Conservation (phyloP, 768 basidiomycete genomes). For the Boletellus sp. region DNA sequence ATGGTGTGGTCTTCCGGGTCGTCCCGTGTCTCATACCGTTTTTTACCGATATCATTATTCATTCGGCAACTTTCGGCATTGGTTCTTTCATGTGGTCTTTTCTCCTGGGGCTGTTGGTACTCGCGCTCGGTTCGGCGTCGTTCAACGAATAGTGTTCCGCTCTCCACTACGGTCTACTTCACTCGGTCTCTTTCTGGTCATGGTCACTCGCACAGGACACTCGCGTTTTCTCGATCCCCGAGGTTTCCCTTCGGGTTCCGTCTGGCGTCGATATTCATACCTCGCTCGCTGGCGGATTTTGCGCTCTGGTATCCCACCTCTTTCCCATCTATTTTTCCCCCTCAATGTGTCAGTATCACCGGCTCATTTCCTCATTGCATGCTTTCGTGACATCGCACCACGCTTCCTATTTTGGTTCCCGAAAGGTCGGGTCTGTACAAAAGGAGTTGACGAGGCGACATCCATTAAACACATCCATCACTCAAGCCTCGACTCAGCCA, state of each 20-base stretch:
- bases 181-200: slow-evolving; percentile 32
- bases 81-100: slow-evolving; percentile 25
- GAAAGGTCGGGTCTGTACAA: slow-evolving; percentile 36
- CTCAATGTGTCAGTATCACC: slow-evolving; percentile 44
- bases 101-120: slow-evolving; percentile 33
- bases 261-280: slow-evolving; percentile 44
- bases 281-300: slow-evolving; percentile 35
- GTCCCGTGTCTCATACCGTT: slow-evolving; percentile 24
- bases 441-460: slow-evolving; percentile 34
- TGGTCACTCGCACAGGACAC: slow-evolving; percentile 39
- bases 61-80: slow-evolving; percentile 37
- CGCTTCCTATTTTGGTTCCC: slow-evolving; percentile 33
- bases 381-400: slow-evolving; percentile 41
- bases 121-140: slow-evolving; percentile 21
- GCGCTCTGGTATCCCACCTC: slow-evolving; percentile 21
- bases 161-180: slow-evolving; percentile 28
- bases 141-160: slow-evolving; percentile 27
- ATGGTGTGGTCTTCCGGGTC: slow-evolving; percentile 19
- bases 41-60: slow-evolving; percentile 41
- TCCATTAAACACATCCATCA: slow-evolving; percentile 22
- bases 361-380: slow-evolving; percentile 36
- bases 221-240: slow-evolving; percentile 19
- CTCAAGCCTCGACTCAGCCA: slow-evolving; percentile 28
- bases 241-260: slow-evolving; percentile 29
- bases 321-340: slow-evolving; percentile 25